Percentiles rank a stretch among this genome's conserved stretches.
Conservation (phyloP, 1,284 basidiomycete species). For the Malassezia psittaci region DNA sequence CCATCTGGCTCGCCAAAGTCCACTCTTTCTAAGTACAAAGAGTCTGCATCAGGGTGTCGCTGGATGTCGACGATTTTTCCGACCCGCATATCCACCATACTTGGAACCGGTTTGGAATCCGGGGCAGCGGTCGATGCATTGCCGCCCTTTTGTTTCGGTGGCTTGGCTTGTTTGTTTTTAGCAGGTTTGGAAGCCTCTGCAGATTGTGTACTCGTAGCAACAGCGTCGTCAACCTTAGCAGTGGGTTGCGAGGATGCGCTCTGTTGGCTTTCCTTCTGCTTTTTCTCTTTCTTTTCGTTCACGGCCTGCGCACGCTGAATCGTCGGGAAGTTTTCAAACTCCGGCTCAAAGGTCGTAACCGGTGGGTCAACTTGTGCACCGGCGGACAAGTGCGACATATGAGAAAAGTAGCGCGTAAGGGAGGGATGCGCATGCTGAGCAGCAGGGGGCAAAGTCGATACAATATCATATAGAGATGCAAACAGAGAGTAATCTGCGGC, state of each 20-base stretch:
- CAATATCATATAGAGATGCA: slow-evolving; percentile 34
- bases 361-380: slow-evolving; percentile 14
- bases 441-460: slow-evolving; percentile 31
- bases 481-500: slow-evolving; percentile 45
- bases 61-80: slow-evolving; percentile 43
- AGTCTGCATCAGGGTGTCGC: slow-evolving; percentile 44
- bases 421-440: slow-evolving; percentile 41
- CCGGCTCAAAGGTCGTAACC: slow-evolving; percentile 32
- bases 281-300: slow-evolving; percentile 18
- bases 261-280: slow-evolving; percentile 4
- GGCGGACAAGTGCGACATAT: slow-evolving; percentile 32
- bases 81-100: slow-evolving; percentile 43
- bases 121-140: slow-evolving; percentile 22
- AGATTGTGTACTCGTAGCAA: no score
- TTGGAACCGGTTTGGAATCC: slow-evolving; percentile 30
- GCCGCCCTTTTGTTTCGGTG: slow-evolving; percentile 23
- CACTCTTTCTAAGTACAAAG: slow-evolving; percentile 45
- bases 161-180: slow-evolving; percentile 38
- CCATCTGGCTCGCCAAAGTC: slow-evolving; percentile 47
- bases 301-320: slow-evolving; percentile 23
- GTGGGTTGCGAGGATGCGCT: no score
- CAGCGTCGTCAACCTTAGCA: not conserved
- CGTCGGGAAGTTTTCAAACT: slow-evolving; percentile 40
- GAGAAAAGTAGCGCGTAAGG: slow-evolving; percentile 42
- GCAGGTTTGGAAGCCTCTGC: slow-evolving; percentile 14